Conservation (phyloP, 2,329 filamentous ascomycete genomes). For the Daldinia sp. region DNA sequence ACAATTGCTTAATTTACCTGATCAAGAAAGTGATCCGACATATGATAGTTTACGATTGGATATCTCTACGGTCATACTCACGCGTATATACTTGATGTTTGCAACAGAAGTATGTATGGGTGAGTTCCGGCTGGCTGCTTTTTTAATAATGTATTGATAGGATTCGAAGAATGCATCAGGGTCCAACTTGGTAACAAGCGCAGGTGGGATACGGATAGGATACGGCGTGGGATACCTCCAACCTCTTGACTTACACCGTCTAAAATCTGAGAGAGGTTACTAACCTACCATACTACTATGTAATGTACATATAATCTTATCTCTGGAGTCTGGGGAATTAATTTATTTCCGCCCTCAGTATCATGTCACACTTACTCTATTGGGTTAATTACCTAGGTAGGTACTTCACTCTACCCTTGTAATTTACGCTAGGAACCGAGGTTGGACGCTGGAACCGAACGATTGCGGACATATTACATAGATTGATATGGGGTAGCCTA, state of each 20-base stretch:
- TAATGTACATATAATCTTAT: slow-evolving; percentile 10
- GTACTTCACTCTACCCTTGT: background rate
- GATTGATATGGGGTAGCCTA: background rate
- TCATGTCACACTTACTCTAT: background rate
- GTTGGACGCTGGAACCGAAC: background rate
- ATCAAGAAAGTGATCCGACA: background rate
- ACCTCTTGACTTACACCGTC: background rate
- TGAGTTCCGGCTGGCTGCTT: background rate
- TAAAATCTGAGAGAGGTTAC: background rate
- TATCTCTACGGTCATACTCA: background rate
- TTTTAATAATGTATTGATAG: background rate
- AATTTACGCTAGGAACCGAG: background rate
- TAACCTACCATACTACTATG: too few relatives aligned
- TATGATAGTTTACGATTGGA: background rate
- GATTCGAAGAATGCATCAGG: too few relatives aligned
- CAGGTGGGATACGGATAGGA: background rate
- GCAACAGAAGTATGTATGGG: background rate
- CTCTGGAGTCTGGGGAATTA: slow-evolving; percentile 26
- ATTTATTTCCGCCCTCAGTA: slow-evolving; percentile 29
- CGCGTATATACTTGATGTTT: background rate
- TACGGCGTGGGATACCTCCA: too few relatives aligned
- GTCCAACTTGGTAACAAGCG: slow-evolving; percentile 13
- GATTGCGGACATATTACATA: background rate
- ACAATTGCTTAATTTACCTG: background rate
- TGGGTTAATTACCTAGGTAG: background rate